Base-by-base conservation (phyloP, 176 grass and related monocot genomes). In the Ensete glaucum region DNA sequence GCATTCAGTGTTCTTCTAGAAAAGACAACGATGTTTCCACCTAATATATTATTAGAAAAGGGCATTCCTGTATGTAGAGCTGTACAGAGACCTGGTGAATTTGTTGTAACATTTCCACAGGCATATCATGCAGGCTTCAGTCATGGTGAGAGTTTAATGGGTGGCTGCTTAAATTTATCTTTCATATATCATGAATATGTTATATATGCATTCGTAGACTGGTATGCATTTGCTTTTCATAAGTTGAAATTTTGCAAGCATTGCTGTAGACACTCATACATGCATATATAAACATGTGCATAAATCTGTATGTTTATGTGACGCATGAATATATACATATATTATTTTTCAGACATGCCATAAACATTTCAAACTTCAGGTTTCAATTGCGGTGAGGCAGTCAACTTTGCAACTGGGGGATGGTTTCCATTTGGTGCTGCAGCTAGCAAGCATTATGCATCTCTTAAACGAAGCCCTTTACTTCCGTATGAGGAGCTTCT, bases 1-100 rank as follows among this genome's bases (percentile, higher is more conserved):
- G 88, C 91, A 70, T 91, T 99, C 84, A 86, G 93, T 85, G 76
- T 98, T 71, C 85, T 99, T 15, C 26, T 99, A 70, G 95, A 91
- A 21, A 99, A 99, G 78, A 99, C 95, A 52, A 99, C 95, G 22
- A 95, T 99, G 95, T 99, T 99, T 70, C 95, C 95, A 54, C 91
- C 95, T 53, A 95, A 85, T 79, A 71, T 99, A 69, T 73, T 99
- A 70, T 77, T 94, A 77, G 81, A 87, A 75, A 82, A 89, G 80
- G 80, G 77, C 53, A 82, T 99, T 85, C 95, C 95, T 74, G 88
- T 94, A 71, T 95, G 91, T 78, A 99, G 76, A 81, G 95, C 95
- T 19, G 88, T 99, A 27, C 95, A 99, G 62, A 89, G 83, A 71
- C 95, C 95, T 57, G 91, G 90, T 75, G 91, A 99, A 76, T 99